These are phyloP conservation scores for Grosmannia serpens DNA, from an alignment of 2,329 filamentous ascomycete genomes.

Conservation along the genomic window DNA sequence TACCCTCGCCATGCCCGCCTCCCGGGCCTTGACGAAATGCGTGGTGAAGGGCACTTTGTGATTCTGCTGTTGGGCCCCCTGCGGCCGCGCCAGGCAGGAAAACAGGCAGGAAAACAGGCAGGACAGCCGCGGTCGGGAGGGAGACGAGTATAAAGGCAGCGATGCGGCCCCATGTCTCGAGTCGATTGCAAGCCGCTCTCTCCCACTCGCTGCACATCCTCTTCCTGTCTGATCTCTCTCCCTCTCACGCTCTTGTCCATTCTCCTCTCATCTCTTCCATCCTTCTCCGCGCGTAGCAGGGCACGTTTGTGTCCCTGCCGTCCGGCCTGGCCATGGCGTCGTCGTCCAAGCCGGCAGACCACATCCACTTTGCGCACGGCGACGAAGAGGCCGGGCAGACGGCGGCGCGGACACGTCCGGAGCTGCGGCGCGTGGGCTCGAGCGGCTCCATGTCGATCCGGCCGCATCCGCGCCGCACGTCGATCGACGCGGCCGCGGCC, in stretches of 20 bases:
- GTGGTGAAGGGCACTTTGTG: not conserved
- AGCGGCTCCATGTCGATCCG: conserved; percentile 10
- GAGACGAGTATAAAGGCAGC: not conserved
- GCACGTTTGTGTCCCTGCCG: not conserved
- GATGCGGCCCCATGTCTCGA: too few relatives aligned
- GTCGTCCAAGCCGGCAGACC: conserved; percentile 1
- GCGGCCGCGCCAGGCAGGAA: not conserved
- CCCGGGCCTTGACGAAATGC: not conserved
- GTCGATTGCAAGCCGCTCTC: not conserved
- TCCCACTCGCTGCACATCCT: not conserved
- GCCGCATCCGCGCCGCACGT: conserved; percentile 15
- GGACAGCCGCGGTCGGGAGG: too few relatives aligned
- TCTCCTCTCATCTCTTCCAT: not conserved
- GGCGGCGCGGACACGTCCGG: not conserved
- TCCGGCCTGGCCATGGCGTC: not conserved
- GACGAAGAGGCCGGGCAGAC: conserved; percentile 7
- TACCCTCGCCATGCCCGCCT: not conserved
- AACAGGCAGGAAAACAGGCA: too few relatives aligned
- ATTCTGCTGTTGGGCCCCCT: not conserved
- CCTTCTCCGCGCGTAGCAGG: not conserved
- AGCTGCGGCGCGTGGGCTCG: conserved; percentile 4
- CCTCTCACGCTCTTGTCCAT: too few relatives aligned
- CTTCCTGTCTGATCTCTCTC: not conserved
- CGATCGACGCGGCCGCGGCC: conserved; percentile 27
- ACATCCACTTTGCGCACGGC: conserved; percentile 5